Percentiles rank a stretch among this genome's conserved stretches.
These are phyloP conservation scores for Colletotrichum tropicicola DNA, from an alignment of 2,329 filamentous ascomycete species.

Conservation along the genomic window DNA sequence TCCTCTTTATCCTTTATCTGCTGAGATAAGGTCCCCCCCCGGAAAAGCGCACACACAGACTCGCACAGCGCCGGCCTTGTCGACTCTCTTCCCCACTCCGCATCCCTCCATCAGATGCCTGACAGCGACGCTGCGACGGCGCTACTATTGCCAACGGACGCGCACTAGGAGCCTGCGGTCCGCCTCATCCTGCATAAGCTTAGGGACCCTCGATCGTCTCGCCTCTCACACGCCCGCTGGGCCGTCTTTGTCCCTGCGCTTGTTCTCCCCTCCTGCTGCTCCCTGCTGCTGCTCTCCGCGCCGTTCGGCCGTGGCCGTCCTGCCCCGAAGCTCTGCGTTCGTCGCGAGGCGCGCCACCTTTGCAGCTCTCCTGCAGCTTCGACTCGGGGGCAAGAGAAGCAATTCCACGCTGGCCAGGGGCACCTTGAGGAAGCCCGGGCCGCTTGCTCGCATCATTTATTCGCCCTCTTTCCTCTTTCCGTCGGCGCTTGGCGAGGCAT, in stretches of 20 bases:
- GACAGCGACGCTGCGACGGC: background rate
- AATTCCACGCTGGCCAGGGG: too few relatives aligned
- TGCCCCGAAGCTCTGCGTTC: slow-evolving; percentile 13
- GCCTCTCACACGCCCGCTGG: background rate
- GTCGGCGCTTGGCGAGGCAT: too few relatives aligned
- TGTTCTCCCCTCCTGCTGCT: background rate
- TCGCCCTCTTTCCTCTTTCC: too few relatives aligned
- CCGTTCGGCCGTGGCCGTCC: background rate
- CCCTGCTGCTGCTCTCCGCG: slow-evolving; percentile 6
- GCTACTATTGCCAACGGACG: slow-evolving; percentile 1
- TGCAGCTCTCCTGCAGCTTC: background rate
- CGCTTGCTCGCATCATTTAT: too few relatives aligned
- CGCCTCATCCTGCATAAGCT: slow-evolving; percentile 28
- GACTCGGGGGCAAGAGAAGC: background rate
- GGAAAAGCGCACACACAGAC: too few relatives aligned
- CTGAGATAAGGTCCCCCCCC: too few relatives aligned
- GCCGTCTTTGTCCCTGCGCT: slow-evolving; percentile 10
- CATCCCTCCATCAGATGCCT: slow-evolving; percentile 20
- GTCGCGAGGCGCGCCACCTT: slow-evolving; percentile 4
- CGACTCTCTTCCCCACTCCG: background rate
- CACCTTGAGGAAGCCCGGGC: too few relatives aligned
- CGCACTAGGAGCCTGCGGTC: slow-evolving; percentile 22
- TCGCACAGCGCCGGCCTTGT: too few relatives aligned
- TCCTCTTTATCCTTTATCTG: too few relatives aligned
- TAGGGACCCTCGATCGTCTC: slow-evolving; percentile 4